Conservation (phyloP, 495 filamentous ascomycete species). For the Podospora pseudopauciseta region DNA sequence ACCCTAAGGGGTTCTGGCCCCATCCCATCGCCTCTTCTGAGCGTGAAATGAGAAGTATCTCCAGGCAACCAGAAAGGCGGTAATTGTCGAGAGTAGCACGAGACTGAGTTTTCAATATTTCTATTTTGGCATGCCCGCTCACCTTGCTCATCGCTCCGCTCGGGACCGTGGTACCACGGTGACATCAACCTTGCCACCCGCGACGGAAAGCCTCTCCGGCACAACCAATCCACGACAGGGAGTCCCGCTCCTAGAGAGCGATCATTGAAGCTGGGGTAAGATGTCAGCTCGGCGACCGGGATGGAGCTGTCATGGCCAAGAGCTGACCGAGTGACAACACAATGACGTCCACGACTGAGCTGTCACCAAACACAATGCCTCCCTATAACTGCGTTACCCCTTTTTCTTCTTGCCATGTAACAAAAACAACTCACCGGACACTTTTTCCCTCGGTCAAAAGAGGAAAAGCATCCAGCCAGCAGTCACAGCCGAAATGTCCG, state of each 20-base stretch:
- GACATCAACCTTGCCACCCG: conserved; percentile 4
- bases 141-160: neutral
- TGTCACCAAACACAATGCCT: neutral
- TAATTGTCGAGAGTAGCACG: neutral
- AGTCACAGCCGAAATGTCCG: conserved; percentile 7
- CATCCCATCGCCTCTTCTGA: neutral
- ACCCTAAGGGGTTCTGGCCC: neutral
- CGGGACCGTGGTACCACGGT: neutral
- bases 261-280: neutral
- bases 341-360: neutral
- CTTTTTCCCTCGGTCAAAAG: neutral
- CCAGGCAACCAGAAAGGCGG: neutral
- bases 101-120: neutral
- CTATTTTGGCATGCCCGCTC: neutral
- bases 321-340: neutral
- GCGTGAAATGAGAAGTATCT: neutral
- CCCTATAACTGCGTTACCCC: neutral
- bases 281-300: neutral
- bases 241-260: neutral
- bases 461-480: neutral
- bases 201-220: conserved; percentile 1
- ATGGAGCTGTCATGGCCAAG: neutral
- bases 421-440: neutral
- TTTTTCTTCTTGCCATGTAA: neutral
- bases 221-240: neutral